A percentile compares a stretch with the other conserved stretches of the same genome.
Conservation (phyloP, 139 green algal species). For the Eudorina sp. region DNA sequence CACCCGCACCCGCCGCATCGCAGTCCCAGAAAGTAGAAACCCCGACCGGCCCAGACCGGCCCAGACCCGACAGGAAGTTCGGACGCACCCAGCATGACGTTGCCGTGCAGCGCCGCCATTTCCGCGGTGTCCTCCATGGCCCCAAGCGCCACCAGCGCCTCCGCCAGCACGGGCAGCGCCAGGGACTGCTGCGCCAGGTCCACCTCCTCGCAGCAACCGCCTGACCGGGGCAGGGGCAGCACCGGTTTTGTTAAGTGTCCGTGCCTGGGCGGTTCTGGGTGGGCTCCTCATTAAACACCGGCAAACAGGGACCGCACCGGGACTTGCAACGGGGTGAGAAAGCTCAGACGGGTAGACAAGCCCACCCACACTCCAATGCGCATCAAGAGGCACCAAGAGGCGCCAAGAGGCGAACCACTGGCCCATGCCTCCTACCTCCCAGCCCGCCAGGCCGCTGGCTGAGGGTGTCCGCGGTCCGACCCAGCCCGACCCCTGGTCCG, state of each 20-base stretch:
- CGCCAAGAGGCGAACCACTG: neutral
- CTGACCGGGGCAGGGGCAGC: too few species aligned
- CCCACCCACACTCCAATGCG: neutral
- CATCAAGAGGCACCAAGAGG: neutral
- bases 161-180: constrained; percentile 30
- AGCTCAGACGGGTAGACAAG: neutral
- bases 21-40: too few species aligned
- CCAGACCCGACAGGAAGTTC: too few species aligned
- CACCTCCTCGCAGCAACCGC: constrained; percentile 29
- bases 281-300: too few species aligned
- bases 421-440: neutral
- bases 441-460: neutral
- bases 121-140: neutral
- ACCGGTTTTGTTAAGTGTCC: too few species aligned
- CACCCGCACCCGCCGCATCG: neutral
- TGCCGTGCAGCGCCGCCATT: neutral
- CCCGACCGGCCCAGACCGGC: too few species aligned
- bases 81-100: neutral
- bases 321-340: too few species aligned
- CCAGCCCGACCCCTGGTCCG: too few species aligned
- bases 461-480: neutral
- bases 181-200: constrained; percentile 28
- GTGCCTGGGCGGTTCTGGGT: too few species aligned
- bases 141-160: constrained; percentile 1
- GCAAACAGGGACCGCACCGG: neutral